These are phyloP conservation scores for Lichtheimia ramosa DNA, from an alignment of 371 early-diverging fungal species.

Conservation along the genomic window DNA sequence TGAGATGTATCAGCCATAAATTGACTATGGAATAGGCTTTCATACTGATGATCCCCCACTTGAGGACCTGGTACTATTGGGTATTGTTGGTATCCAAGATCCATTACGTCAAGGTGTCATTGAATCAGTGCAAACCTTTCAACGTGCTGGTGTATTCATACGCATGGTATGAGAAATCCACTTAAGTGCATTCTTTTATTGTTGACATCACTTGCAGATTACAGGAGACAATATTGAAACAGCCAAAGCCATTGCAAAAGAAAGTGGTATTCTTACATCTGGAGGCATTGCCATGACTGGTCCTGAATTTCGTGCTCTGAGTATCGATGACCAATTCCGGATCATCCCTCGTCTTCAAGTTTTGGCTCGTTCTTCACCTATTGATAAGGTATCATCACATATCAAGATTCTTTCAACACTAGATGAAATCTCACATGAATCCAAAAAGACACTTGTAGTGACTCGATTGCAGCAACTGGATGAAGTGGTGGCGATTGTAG, in stretches of 20 bases:
- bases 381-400: conserved; percentile 50
- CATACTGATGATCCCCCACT: conserved; percentile 53
- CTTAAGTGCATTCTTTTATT: background rate
- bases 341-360: conserved; percentile 82
- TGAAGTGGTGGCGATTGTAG: conserved; percentile 73
- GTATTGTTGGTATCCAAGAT: conserved; percentile 85
- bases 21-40: conserved; percentile 24
- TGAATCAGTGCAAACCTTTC: conserved; percentile 73
- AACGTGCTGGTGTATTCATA: conserved; percentile 81
- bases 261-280: conserved; percentile 76
- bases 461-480: conserved; percentile 65
- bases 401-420: too few species aligned
- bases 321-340: conserved; percentile 64
- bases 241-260: conserved; percentile 79
- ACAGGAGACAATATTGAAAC: conserved; percentile 92
- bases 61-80: conserved; percentile 63
- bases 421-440: background rate
- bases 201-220: conserved; percentile 39
- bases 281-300: conserved; percentile 84
- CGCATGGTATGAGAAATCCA: conserved; percentile 70
- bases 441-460: conserved; percentile 79
- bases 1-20: background rate
- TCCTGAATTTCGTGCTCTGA: conserved; percentile 74
- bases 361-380: conserved; percentile 85
- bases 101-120: conserved; percentile 82